Conservation (phyloP, 2,329 filamentous ascomycete species). For the Paramyrothecium sp. region DNA sequence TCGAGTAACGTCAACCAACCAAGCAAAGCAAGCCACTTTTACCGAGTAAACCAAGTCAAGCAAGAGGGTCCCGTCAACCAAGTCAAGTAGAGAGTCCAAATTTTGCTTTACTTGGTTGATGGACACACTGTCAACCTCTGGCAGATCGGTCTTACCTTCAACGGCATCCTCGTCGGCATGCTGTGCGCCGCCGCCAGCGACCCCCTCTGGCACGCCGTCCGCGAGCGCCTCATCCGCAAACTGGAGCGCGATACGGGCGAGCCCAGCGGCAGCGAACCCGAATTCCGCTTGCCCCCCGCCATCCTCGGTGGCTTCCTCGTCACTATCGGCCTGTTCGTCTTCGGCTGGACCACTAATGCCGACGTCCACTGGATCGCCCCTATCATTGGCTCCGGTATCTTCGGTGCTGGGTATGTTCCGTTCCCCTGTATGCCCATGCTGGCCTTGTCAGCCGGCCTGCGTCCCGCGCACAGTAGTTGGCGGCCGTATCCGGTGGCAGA, state of each 20-base stretch:
- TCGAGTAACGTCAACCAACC: no score
- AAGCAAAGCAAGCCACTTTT: no score
- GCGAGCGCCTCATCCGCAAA: slow-evolving; percentile 38
- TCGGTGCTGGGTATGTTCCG: slow-evolving; percentile 68
- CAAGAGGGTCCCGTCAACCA: no score
- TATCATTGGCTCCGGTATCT: slow-evolving; percentile 70
- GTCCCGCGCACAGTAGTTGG: no score
- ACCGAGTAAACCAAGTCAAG: no score
- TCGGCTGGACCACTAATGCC: slow-evolving; percentile 79
- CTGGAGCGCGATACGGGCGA: slow-evolving; percentile 49
- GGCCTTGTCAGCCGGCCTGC: no score
- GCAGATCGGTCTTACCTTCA: slow-evolving; percentile 74
- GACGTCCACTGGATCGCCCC: slow-evolving; percentile 75
- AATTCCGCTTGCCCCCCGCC: slow-evolving; percentile 77
- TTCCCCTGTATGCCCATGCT: no score
- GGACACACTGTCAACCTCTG: slow-evolving; percentile 78
- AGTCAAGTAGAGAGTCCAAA: no score
- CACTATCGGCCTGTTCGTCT: slow-evolving; percentile 81
- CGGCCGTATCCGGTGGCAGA: no score
- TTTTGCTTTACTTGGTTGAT: no score
- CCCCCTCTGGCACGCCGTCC: slow-evolving; percentile 57
- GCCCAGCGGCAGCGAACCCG: slow-evolving; percentile 69
- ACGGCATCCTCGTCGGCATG: slow-evolving; percentile 71
- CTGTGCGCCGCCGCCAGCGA: slow-evolving; percentile 57
- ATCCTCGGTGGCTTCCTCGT: slow-evolving; percentile 75